phyloP scores from a whole-genome alignment of 2,329 filamentous ascomycete genomes.

The Paecilomyces niveus region DNA sequence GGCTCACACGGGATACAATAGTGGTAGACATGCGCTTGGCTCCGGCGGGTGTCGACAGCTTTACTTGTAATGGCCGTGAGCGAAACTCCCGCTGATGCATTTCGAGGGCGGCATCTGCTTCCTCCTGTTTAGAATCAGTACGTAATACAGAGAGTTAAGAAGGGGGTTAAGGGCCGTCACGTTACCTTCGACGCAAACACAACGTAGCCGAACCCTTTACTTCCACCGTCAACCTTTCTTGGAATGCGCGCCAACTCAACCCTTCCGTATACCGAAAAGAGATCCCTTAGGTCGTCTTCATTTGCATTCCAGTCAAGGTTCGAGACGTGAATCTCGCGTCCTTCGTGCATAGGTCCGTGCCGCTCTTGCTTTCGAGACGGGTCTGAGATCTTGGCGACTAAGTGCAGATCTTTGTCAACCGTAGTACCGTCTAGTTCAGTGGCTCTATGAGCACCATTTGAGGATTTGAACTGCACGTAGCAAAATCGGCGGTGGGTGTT shows the following conservation, averaged over 20 bases:
- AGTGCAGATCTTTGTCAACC: slow-evolving; percentile 60
- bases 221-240: slow-evolving; percentile 58
- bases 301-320: slow-evolving; percentile 57
- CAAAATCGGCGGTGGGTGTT: slow-evolving; percentile 88
- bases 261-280: slow-evolving; percentile 69
- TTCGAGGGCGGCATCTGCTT: slow-evolving; percentile 57
- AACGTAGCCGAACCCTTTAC: slow-evolving; percentile 73
- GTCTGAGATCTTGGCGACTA: slow-evolving; percentile 78
- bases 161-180: background rate
- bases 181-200: slow-evolving; percentile 60
- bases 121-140: slow-evolving; percentile 41
- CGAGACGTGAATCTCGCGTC: slow-evolving; percentile 73
- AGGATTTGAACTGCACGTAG: slow-evolving; percentile 79
- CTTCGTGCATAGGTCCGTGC: slow-evolving; percentile 74
- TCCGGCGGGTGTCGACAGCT: slow-evolving; percentile 41
- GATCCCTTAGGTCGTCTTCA: slow-evolving; percentile 61
- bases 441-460: slow-evolving; percentile 62
- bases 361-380: slow-evolving; percentile 71
- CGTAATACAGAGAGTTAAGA: background rate
- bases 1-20: slow-evolving; percentile 35
- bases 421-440: slow-evolving; percentile 64
- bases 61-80: slow-evolving; percentile 60
- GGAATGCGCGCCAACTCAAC: slow-evolving; percentile 68
- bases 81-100: slow-evolving; percentile 66
- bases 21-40: slow-evolving; percentile 38